These are phyloP conservation scores for Vinca major DNA, from an alignment of 305 asterid genomes.

Conservation along the genomic window DNA sequence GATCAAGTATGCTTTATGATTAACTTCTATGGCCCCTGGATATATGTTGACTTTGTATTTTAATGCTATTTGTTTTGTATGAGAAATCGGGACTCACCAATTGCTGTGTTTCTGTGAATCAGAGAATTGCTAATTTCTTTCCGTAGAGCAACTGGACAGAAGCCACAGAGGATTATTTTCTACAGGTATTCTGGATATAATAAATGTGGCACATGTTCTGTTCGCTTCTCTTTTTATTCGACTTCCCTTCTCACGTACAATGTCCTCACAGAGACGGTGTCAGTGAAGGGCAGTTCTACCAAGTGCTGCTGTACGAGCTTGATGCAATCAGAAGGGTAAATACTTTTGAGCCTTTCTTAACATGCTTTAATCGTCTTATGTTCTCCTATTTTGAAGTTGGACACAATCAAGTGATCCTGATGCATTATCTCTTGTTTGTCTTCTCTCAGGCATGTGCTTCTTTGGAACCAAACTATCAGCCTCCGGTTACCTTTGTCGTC, in stretches of 20 bases:
- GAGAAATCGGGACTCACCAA: background rate
- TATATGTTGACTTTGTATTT: background rate
- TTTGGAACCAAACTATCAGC: conserved; percentile 69
- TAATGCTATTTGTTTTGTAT: background rate
- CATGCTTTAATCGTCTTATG: conserved; percentile 2
- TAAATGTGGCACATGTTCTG: background rate
- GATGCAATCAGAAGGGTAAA: conserved; percentile 90
- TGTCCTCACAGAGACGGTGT: conserved; percentile 71
- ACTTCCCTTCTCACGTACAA: background rate
- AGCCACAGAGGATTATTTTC: conserved; percentile 84
- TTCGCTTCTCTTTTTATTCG: conserved; percentile 7
- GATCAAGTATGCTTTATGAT: background rate
- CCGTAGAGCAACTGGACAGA: conserved; percentile 81
- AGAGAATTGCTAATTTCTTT: conserved; percentile 92
- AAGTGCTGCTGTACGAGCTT: conserved; percentile 76
- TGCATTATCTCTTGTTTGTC: background rate
- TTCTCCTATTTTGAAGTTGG: background rate
- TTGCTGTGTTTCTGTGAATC: conserved; percentile 17
- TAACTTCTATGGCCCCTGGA: background rate
- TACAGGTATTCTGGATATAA: conserved; percentile 43
- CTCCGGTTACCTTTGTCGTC: conserved; percentile 79
- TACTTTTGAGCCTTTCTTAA: conserved; percentile 2
- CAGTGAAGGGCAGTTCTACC: conserved; percentile 96
- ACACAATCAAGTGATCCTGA: background rate
- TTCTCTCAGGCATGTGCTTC: conserved; percentile 64